Evolutionary conservation across 2,329 filamentous ascomycete genomes (phyloP), one percentile per base, ranked within the genome.

Genomic region (Exophiala phaeomuriformis): DNA sequence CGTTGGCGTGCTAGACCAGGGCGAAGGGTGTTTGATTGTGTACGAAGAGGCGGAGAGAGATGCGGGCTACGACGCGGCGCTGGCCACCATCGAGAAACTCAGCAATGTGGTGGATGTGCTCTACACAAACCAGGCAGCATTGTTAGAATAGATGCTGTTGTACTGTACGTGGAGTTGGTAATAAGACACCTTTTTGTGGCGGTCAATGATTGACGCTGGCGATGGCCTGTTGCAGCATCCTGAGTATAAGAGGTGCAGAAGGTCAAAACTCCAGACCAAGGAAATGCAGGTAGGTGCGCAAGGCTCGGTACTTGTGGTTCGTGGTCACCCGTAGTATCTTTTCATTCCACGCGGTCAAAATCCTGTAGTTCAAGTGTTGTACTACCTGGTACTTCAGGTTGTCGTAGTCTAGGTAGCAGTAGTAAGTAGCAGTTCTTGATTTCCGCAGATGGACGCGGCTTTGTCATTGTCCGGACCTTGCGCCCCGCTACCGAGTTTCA

Each of bases 51-150:
- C 88, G 9, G 85, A 94, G 69, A 82, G 90, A 61, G 93, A 98
- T 69, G 85, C 91, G 74, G 85, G 87, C 33, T 98, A 98, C 68
- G 93, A 97, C 70, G 86, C 90, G 8, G 94, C 94, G 3, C 77
- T 98, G 66, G 84, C 88, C 58, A 98, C 93, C 2, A 95, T 98
- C 63, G 91, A 95, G 69, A 97, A 96, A 82, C 73, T 98, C 71
- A 91, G 90, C 76, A 94, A 85, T 68, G 93, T 98, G 61, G 94
- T 98, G 60, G 94, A 98, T 72, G 89, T 95, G 63, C 77, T 98
- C 66, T 98, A 97, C 78, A 90, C 89, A 60, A 97, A 96, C 77
- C 91, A 98, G 76, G 93, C 93, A 47, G 95, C 89, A 56, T 77
- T 94, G 78, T 77, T 98, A 64, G 93, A 98, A 79, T 98, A 83